Percentiles rank a stretch among this genome's conserved stretches.
phyloP scores from a whole-genome alignment of 148 eudicot genomes.

The Rhododendron williamsianum region DNA sequence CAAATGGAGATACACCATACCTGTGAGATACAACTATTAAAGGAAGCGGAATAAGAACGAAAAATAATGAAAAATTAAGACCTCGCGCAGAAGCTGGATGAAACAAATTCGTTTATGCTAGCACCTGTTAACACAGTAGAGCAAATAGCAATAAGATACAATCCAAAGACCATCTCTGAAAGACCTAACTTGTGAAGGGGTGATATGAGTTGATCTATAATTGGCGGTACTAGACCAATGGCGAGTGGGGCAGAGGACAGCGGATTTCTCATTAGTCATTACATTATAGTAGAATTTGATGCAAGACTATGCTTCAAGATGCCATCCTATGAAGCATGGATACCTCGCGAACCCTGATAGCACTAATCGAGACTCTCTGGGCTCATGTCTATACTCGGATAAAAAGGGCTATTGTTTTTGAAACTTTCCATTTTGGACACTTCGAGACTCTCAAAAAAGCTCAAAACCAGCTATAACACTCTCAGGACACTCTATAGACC shows the following conservation, averaged over 20 bases:
- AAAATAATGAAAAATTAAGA: not conserved
- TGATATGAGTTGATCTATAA: not conserved
- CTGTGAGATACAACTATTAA: constrained; percentile 27
- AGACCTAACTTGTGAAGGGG: not conserved
- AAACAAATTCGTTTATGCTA: not conserved
- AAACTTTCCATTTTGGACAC: not conserved
- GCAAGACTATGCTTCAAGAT: not conserved
- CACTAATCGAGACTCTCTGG: not conserved
- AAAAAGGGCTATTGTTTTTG: not conserved
- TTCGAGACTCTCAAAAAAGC: not conserved
- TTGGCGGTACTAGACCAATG: not conserved
- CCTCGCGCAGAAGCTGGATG: not conserved
- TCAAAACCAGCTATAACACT: not conserved
- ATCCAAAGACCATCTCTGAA: not conserved
- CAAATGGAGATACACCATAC: constrained; percentile 96
- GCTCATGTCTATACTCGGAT: not conserved
- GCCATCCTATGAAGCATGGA: not conserved
- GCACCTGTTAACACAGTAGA: not conserved
- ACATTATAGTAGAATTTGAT: not conserved
- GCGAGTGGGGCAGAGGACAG: not conserved
- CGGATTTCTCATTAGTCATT: not conserved
- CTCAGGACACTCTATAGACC: not conserved
- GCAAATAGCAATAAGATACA: not conserved
- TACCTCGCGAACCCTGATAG: not conserved
- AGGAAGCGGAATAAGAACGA: not conserved